Conservation (phyloP, 2,329 filamentous ascomycete genomes). For the Thelonectria discophora region DNA sequence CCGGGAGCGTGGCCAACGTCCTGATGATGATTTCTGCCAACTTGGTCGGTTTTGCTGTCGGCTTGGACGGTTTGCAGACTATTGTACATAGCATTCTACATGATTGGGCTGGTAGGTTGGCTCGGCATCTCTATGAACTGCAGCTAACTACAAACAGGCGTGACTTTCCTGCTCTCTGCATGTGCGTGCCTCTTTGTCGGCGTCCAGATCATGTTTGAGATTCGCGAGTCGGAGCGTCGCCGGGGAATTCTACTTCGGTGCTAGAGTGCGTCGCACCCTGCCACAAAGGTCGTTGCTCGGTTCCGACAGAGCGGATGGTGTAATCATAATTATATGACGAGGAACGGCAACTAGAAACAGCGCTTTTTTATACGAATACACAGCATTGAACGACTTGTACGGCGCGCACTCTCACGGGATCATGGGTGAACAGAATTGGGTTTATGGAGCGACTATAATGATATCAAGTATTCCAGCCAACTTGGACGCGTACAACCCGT, state of each 20-base stretch:
- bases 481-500: neutral
- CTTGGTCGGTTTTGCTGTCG: conserved; percentile 92
- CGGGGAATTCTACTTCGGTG: conserved; percentile 86
- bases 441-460: neutral
- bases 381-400: conserved; percentile 19
- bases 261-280: conserved; percentile 49
- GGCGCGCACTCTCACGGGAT: neutral
- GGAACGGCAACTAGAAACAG: neutral
- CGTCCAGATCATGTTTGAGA: conserved; percentile 95
- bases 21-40: conserved; percentile 98
- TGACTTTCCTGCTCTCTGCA: conserved; percentile 76
- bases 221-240: conserved; percentile 84
- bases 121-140: neutral
- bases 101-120: conserved; percentile 71
- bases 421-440: too few relatives aligned
- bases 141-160: conserved; percentile 57
- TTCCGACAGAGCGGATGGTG: conserved; percentile 11
- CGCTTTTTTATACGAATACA: conserved; percentile 6
- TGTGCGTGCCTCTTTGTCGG: conserved; percentile 83
- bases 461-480: conserved; percentile 12
- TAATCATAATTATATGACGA: conserved; percentile 32
- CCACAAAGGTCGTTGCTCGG: neutral
- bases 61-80: conserved; percentile 83
- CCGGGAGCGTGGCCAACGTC: conserved; percentile 84
- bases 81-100: conserved; percentile 79